A percentile compares a stretch with the other conserved stretches of the same genome.
Conservation (phyloP, 306 rosid genomes). For the Trichosanthes cucumerina region DNA sequence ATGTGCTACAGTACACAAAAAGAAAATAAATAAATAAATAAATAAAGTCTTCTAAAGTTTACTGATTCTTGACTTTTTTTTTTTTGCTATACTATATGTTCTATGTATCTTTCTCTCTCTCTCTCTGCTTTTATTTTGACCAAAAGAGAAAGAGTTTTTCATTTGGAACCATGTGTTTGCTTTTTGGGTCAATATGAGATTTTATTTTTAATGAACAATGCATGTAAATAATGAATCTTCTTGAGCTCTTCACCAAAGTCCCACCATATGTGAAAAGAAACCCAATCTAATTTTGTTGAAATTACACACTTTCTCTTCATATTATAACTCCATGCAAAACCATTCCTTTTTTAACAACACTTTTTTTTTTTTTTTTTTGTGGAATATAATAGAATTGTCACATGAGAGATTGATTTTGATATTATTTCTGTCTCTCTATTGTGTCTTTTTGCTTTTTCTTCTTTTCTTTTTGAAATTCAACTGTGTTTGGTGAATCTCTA, state of each 20-base stretch:
- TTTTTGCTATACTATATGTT: no score
- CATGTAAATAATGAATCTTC: neutral
- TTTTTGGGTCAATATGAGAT: neutral
- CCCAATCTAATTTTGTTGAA: neutral
- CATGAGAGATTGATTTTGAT: conserved; percentile 1
- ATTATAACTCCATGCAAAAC: neutral
- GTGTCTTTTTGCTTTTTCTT: neutral
- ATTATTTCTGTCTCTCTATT: neutral
- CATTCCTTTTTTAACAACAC: neutral
- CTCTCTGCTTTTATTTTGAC: neutral
- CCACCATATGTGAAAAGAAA: neutral
- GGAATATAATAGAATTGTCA: neutral
- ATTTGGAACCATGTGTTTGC: neutral
- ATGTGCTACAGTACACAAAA: neutral
- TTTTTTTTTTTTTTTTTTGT: neutral
- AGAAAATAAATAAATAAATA: neutral
- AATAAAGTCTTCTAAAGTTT: neutral
- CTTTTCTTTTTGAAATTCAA: neutral
- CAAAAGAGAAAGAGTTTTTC: neutral
- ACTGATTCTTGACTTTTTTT: no score
- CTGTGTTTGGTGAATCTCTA: neutral
- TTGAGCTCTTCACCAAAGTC: neutral
- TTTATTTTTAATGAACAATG: neutral
- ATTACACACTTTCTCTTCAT: neutral
- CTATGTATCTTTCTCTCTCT: neutral